These are phyloP conservation scores for Plantago lanceolata DNA, from an alignment of 305 asterid species.

Conservation along the genomic window DNA sequence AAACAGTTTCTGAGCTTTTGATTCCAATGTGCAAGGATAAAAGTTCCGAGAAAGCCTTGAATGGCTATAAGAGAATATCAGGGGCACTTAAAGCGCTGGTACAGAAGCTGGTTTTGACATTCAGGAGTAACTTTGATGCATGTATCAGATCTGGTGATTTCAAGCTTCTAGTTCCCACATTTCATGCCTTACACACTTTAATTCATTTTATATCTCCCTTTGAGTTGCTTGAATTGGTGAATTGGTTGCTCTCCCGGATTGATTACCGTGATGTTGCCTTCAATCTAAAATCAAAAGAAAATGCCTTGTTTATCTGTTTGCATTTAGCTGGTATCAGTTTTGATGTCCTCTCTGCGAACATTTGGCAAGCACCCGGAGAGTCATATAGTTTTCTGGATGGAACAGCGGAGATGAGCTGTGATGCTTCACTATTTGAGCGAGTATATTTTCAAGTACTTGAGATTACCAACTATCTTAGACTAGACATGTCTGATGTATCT, in stretches of 20 bases:
- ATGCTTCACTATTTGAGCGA: slow-evolving; percentile 48
- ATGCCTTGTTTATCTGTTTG: slow-evolving; percentile 51
- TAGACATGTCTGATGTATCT: slow-evolving; percentile 62
- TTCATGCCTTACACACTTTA: slow-evolving; percentile 56
- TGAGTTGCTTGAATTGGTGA: slow-evolving; percentile 70
- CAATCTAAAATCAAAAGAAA: slow-evolving; percentile 34
- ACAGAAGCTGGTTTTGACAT: slow-evolving; percentile 46
- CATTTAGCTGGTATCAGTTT: slow-evolving; percentile 62
- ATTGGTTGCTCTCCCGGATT: slow-evolving; percentile 63
- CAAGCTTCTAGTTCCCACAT: slow-evolving; percentile 48
- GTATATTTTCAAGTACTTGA: slow-evolving; percentile 45
- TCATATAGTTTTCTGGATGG: slow-evolving; percentile 29
- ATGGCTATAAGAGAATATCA: slow-evolving; percentile 37
- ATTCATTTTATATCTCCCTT: slow-evolving; percentile 58
- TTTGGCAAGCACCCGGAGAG: slow-evolving; percentile 36
- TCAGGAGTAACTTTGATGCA: slow-evolving; percentile 56
- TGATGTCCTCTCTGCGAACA: slow-evolving; percentile 40
- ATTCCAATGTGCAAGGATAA: slow-evolving; percentile 32
- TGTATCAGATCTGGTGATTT: slow-evolving; percentile 48
- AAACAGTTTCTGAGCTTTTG: slow-evolving; percentile 50
- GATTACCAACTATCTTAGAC: slow-evolving; percentile 42
- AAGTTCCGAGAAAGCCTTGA: slow-evolving; percentile 31
- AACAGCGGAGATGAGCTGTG: slow-evolving; percentile 33
- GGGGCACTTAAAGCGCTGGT: slow-evolving; percentile 46
- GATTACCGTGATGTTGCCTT: slow-evolving; percentile 33